phyloP scores from a whole-genome alignment of 352 stramenopile genomes.

The Heterotrichella gracilis region DNA sequence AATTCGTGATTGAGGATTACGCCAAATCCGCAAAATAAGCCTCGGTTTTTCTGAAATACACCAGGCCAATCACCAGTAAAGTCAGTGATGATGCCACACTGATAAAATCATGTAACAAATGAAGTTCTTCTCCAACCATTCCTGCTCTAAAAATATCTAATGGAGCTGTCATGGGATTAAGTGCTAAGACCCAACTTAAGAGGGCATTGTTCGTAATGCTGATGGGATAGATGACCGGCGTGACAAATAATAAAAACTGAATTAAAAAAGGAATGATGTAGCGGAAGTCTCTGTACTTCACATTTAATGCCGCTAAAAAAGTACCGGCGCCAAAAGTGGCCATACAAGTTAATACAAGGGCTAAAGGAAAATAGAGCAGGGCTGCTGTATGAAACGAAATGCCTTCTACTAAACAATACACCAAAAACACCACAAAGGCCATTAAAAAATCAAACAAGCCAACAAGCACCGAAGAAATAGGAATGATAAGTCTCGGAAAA shows the following conservation, averaged over 20 bases:
- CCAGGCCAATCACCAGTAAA: not conserved
- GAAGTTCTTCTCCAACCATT: not conserved
- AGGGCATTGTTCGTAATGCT: not conserved
- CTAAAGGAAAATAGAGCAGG: not conserved
- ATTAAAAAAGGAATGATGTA: not conserved
- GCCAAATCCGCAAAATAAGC: not conserved
- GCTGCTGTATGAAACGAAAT: not conserved
- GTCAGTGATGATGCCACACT: not conserved
- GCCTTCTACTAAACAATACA: not conserved
- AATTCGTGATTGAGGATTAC: too few species aligned
- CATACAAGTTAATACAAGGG: not conserved
- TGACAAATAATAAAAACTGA: not conserved
- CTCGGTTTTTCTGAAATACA: not conserved
- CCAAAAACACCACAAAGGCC: not conserved
- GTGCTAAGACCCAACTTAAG: not conserved
- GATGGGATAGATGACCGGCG: not conserved
- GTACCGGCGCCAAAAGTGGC: not conserved
- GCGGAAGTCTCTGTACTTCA: not conserved
- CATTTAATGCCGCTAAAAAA: not conserved
- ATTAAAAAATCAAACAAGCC: conserved; percentile 4
- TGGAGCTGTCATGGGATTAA: not conserved
- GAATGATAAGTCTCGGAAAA: not conserved
- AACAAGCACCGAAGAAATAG: not conserved
- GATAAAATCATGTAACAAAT: not conserved
- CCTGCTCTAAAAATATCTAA: not conserved